phyloP scores from a whole-genome alignment of 768 basidiomycete species.

The Neoboletus magnificus region DNA sequence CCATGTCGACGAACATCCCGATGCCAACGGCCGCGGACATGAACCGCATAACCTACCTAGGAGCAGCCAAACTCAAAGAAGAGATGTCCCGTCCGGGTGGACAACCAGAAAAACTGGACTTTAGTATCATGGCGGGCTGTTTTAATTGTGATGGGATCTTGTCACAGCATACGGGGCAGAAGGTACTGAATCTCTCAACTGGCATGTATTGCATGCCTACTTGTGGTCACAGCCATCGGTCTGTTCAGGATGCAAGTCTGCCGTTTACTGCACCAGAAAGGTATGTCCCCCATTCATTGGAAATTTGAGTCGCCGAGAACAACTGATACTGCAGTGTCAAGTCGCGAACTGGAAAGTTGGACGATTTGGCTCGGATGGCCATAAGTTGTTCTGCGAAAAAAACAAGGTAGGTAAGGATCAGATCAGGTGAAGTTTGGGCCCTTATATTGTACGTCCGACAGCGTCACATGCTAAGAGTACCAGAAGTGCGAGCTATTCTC shows the following conservation, averaged over 20 bases:
- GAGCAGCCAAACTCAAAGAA: constrained; percentile 27
- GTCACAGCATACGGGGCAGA: constrained; percentile 7
- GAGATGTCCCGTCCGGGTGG: constrained; percentile 27
- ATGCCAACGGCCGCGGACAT: constrained; percentile 27
- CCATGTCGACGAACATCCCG: constrained; percentile 18
- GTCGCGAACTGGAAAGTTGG: constrained; percentile 34
- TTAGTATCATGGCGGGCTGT: constrained; percentile 22
- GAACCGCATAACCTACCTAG: constrained; percentile 26
- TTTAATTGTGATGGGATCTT: constrained; percentile 20
- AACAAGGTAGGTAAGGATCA: constrained; percentile 29
- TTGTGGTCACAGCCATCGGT: constrained; percentile 20
- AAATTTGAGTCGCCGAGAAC: background rate
- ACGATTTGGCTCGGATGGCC: constrained; percentile 27
- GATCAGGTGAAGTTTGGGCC: background rate
- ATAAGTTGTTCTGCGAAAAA: constrained; percentile 33
- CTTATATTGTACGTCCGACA: constrained; percentile 9
- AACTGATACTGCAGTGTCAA: constrained; percentile 30
- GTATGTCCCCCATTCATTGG: constrained; percentile 3
- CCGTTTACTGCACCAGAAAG: constrained; percentile 31
- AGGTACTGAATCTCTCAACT: constrained; percentile 13
- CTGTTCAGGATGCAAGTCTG: constrained; percentile 29
- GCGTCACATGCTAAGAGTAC: constrained; percentile 38
- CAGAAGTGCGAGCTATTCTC: constrained; percentile 32
- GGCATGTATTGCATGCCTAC: background rate
- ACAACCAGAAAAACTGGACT: constrained; percentile 29